Conservation (phyloP, 75 land plant genomes). For the Cryptomeria japonica region DNA sequence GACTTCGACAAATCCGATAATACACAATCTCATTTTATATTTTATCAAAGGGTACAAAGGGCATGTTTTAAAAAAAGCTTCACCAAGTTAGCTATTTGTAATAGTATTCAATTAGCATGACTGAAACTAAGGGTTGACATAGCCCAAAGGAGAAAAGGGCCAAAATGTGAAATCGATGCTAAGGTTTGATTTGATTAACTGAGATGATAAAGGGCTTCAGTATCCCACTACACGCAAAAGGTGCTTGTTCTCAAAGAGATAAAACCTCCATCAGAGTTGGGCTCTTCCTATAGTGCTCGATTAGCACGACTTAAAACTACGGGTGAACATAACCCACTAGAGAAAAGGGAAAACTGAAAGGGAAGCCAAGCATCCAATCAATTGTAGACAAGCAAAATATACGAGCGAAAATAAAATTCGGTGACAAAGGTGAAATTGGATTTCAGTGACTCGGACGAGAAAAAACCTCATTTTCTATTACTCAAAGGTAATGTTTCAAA, state of each 20-base stretch:
- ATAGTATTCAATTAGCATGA: not conserved
- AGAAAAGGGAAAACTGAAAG: not conserved
- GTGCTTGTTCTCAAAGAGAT: not conserved
- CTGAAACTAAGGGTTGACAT: not conserved
- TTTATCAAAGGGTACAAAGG: not conserved
- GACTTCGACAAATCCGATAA: not conserved
- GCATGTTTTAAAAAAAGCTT: not conserved
- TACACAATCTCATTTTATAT: not conserved
- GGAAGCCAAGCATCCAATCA: not conserved
- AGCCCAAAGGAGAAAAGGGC: not conserved
- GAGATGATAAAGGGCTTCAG: not conserved
- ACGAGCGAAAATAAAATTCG: not conserved
- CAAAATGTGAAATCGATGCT: too few species aligned
- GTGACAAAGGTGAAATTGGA: not conserved
- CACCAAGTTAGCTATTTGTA: not conserved
- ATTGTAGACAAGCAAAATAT: not conserved
- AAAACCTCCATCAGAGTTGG: not conserved
- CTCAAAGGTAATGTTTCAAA: not conserved
- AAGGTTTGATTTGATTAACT: not conserved
- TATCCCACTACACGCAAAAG: not conserved
- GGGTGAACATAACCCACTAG: not conserved
- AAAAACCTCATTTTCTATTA: not conserved
- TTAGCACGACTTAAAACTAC: not conserved
- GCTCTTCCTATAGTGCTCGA: not conserved
- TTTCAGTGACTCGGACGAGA: not conserved